These are phyloP conservation scores for Penicillium sp. DNA, from an alignment of 2,329 filamentous ascomycete species.

Conservation along the genomic window DNA sequence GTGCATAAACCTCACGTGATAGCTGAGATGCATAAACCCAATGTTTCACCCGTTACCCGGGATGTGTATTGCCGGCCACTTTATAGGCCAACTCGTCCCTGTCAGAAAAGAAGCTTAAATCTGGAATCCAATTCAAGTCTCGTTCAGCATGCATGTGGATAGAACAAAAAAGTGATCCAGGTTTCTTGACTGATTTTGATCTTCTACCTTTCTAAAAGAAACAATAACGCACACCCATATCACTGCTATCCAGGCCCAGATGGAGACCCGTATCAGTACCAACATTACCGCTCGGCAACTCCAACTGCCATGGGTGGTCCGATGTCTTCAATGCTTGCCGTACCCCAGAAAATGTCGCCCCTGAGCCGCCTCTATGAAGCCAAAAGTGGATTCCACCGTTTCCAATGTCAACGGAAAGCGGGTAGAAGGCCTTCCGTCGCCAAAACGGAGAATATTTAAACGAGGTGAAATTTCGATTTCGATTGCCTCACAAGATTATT, in stretches of 20 bases:
- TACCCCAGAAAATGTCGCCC: constrained; percentile 3
- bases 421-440: constrained; percentile 7
- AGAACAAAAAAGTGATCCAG: not conserved
- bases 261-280: not conserved
- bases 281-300: constrained; percentile 7
- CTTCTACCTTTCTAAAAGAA: not conserved
- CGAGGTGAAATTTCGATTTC: not conserved
- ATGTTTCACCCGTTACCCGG: not conserved
- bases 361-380: constrained; percentile 1
- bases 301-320: constrained; percentile 4
- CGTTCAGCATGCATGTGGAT: not conserved
- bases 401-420: constrained; percentile 6
- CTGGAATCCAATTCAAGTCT: not conserved
- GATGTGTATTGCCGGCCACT: not conserved
- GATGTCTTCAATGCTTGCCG: not conserved
- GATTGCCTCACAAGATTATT: not conserved
- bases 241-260: not conserved
- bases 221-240: not conserved
- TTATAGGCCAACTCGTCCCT: not conserved
- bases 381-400: not conserved
- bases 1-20: not conserved
- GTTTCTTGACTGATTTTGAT: not conserved
- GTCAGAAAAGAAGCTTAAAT: not conserved
- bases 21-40: not conserved
- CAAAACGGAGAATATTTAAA: constrained; percentile 5